These are phyloP conservation scores for Termitomyces sp. DNA, from an alignment of 768 basidiomycete genomes.

Conservation along the genomic window DNA sequence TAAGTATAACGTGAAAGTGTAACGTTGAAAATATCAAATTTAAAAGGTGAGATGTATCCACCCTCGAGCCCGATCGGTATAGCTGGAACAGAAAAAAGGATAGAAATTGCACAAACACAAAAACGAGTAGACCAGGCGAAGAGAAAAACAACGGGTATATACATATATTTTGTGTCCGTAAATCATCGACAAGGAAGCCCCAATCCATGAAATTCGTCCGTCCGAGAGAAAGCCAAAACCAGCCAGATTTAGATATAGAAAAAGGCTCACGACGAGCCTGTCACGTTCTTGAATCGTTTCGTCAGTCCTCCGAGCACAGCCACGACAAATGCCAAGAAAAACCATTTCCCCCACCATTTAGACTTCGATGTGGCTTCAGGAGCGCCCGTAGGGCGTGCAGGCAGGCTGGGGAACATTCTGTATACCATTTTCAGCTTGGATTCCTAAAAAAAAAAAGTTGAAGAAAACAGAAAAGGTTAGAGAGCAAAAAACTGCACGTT, in stretches of 20 bases:
- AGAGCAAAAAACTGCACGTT: slow-evolving; percentile 23
- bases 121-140: neutral
- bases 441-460: slow-evolving; percentile 14
- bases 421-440: slow-evolving; percentile 26
- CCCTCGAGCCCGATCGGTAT: neutral
- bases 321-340: slow-evolving; percentile 38
- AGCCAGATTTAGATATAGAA: neutral
- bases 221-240: neutral
- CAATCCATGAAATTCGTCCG: neutral
- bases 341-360: slow-evolving; percentile 41
- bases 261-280: slow-evolving; percentile 5
- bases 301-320: slow-evolving; percentile 39
- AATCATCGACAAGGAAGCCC: neutral
- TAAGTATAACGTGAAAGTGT: neutral
- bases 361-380: slow-evolving; percentile 20
- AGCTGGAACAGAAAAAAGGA: neutral
- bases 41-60: neutral
- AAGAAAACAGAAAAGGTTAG: neutral
- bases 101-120: neutral
- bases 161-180: neutral
- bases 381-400: slow-evolving; percentile 38
- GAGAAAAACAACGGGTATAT: neutral
- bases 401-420: slow-evolving; percentile 27
- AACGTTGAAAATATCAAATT: neutral
- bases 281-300: slow-evolving; percentile 26